Evolutionary conservation across 75 land plant species (phyloP).

Genomic region (Azolla pinnata): DNA sequence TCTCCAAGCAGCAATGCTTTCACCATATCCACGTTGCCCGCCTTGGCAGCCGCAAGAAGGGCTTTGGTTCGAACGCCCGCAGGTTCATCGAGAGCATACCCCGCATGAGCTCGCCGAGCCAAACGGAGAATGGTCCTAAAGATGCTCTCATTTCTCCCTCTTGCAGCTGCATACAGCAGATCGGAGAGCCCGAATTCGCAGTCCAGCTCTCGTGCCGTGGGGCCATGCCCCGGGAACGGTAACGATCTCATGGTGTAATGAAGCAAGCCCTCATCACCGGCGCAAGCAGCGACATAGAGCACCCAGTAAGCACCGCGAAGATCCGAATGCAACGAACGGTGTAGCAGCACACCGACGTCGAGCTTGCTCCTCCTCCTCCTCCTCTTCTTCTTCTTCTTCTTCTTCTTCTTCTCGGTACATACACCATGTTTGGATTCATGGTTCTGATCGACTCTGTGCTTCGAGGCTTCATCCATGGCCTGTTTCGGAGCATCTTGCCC

Average conservation of each 20-base stretch:
- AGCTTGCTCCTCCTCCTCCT: too few relatives aligned
- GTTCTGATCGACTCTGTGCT: too few relatives aligned
- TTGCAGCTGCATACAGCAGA: slow-evolving; percentile 65
- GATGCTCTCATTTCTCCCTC: slow-evolving; percentile 42
- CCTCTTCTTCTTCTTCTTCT: too few relatives aligned
- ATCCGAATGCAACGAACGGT: too few relatives aligned
- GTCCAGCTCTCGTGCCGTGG: too few relatives aligned
- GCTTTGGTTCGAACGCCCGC: slow-evolving; percentile 52
- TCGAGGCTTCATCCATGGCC: too few relatives aligned
- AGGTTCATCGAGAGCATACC: slow-evolving; percentile 24
- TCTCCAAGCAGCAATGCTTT: slow-evolving; percentile 41
- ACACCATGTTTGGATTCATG: too few relatives aligned
- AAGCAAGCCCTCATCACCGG: slow-evolving; percentile 49
- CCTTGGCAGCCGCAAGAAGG: slow-evolving; percentile 63
- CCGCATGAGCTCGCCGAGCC: slow-evolving; percentile 23
- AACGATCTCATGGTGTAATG: slow-evolving; percentile 32
- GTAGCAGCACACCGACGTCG: too few relatives aligned
- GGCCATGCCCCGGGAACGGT: slow-evolving; percentile 48
- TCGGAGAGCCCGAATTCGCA: slow-evolving; percentile 69
- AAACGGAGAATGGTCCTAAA: slow-evolving; percentile 38
- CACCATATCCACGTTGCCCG: slow-evolving; percentile 49
- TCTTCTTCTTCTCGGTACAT: too few relatives aligned
- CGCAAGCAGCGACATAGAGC: slow-evolving; percentile 61
- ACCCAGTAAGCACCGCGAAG: too few relatives aligned
- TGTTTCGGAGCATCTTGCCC: too few relatives aligned